Percentiles rank a stretch among this genome's conserved stretches.
phyloP scores from a whole-genome alignment of 768 basidiomycete genomes.

The Mycena belliarum region DNA sequence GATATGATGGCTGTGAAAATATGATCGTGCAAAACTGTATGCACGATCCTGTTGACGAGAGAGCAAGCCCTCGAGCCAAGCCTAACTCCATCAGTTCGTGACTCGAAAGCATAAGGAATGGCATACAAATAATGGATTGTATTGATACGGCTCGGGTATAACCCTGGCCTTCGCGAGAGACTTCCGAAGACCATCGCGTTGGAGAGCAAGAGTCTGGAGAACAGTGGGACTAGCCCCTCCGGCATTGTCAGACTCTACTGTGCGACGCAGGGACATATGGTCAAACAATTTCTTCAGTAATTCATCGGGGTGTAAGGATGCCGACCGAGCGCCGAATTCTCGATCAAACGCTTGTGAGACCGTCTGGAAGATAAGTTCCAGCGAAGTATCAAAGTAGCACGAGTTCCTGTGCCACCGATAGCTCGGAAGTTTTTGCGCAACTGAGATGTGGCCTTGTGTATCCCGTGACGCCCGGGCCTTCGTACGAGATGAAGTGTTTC shows the following conservation, averaged over 20 bases:
- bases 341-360: neutral
- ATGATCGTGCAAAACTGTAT: neutral
- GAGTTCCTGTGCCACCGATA: neutral
- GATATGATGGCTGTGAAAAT: neutral
- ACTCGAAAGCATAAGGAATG: too few species aligned
- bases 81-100: neutral
- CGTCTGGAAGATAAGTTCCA: neutral
- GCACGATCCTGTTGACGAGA: neutral
- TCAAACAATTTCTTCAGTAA: neutral
- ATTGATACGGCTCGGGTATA: neutral
- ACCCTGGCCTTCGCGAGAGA: neutral
- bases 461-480: too few species aligned
- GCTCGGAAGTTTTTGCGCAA: neutral
- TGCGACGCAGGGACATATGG: neutral
- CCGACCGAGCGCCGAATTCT: neutral
- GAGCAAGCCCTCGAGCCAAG: neutral
- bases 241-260: neutral
- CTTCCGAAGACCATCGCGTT: neutral
- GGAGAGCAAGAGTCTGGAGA: neutral
- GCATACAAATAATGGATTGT: slow-evolving; percentile 1
- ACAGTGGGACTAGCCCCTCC: neutral
- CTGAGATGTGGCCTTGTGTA: neutral
- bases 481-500: neutral
- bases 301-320: neutral
- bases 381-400: neutral